These are phyloP conservation scores for Sporothrix variecibatus DNA, from an alignment of 2,329 filamentous ascomycete species.

Conservation along the genomic window DNA sequence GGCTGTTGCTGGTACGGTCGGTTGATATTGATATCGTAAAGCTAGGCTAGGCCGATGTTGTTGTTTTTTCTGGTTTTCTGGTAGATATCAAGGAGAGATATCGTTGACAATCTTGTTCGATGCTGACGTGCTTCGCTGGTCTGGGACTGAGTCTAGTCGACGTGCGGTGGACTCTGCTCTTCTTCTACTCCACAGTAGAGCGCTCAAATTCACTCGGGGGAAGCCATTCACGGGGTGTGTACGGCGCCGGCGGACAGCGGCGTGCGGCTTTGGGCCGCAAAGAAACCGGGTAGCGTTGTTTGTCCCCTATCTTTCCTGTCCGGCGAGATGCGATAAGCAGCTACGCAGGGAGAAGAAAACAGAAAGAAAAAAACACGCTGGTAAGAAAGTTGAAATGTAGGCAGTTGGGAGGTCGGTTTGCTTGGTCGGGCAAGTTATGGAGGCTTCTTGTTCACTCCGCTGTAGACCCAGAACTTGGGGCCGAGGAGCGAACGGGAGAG, in stretches of 20 bases:
- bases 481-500: constrained; percentile 87
- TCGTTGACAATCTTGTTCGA: neutral
- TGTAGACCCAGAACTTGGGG: constrained; percentile 90
- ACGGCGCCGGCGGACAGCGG: constrained; percentile 32
- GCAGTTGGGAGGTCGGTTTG: constrained; percentile 7
- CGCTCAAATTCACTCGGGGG: constrained; percentile 29
- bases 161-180: constrained; percentile 13
- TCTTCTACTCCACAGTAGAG: constrained; percentile 30
- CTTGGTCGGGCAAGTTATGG: constrained; percentile 70
- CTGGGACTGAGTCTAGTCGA: neutral
- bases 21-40: neutral
- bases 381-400: neutral
- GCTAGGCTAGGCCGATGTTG: neutral
- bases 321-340: constrained; percentile 22
- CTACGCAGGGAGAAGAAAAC: constrained; percentile 19
- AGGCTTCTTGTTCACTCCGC: constrained; percentile 95
- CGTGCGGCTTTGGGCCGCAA: constrained; percentile 32
- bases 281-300: constrained; percentile 12
- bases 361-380: constrained; percentile 9
- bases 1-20: neutral
- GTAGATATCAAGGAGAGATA: neutral
- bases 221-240: constrained; percentile 32
- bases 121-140: neutral
- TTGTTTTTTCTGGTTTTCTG: neutral
- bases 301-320: constrained; percentile 24